Conservation (phyloP, 768 basidiomycete genomes). For the Collybiopsis luxurians region DNA sequence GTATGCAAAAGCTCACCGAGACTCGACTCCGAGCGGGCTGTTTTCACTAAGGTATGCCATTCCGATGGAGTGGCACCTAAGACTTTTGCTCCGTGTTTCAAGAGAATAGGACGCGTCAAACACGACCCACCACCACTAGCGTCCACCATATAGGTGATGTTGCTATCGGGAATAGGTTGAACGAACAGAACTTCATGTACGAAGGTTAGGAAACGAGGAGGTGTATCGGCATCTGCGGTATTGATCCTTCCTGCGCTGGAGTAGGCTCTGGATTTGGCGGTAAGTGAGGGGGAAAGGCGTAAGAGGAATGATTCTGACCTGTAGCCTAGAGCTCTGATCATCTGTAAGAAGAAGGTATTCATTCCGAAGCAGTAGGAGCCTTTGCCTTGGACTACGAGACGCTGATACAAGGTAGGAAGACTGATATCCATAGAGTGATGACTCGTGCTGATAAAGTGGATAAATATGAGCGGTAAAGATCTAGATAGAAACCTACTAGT, state of each 20-base stretch:
- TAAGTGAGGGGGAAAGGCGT: not conserved
- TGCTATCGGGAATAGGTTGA: conserved; percentile 15
- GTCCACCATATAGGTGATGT: conserved; percentile 19
- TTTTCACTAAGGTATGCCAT: conserved; percentile 11
- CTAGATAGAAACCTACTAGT: conserved; percentile 32
- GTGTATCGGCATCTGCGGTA: conserved; percentile 8
- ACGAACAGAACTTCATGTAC: conserved; percentile 21
- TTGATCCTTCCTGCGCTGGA: conserved; percentile 16
- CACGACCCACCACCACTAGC: conserved; percentile 13
- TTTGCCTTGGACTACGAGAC: conserved; percentile 21
- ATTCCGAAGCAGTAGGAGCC: conserved; percentile 29
- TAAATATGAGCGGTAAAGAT: too few relatives aligned
- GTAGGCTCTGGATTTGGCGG: conserved; percentile 9
- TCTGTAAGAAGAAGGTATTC: conserved; percentile 23
- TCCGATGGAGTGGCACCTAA: conserved; percentile 16
- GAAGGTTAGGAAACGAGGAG: conserved; percentile 13
- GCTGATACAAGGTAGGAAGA: conserved; percentile 18
- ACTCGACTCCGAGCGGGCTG: conserved; percentile 14
- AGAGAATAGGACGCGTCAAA: conserved; percentile 15
- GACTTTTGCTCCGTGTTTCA: conserved; percentile 13
- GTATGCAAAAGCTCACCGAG: conserved; percentile 7
- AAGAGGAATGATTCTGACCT: conserved; percentile 14
- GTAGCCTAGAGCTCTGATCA: conserved; percentile 27
- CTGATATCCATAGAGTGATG: conserved; percentile 25
- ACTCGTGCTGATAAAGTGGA: conserved; percentile 14